phyloP scores from a whole-genome alignment of 371 early-diverging fungal genomes.

The Mortierella sp. region DNA sequence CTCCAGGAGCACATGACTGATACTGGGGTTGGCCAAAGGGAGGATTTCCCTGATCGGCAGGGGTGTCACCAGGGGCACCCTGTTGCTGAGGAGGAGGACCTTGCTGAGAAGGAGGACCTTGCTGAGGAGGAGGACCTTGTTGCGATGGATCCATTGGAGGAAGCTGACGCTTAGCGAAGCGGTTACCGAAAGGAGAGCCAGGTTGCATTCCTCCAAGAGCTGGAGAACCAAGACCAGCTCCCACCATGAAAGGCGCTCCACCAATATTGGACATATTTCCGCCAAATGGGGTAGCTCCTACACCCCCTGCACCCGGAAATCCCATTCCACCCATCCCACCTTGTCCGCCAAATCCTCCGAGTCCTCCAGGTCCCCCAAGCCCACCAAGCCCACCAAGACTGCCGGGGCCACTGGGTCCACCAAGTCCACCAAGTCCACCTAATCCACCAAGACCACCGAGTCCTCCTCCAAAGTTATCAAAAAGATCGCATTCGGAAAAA shows the following conservation, averaged over 20 bases:
- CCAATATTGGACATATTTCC: no score
- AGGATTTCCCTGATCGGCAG: slow-evolving; percentile 13
- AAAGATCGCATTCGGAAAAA: slow-evolving; percentile 23
- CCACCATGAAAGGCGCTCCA: no score
- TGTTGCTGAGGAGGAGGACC: slow-evolving; percentile 7
- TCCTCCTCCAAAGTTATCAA: background rate
- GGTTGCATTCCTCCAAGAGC: no score
- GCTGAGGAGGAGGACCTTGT: background rate
- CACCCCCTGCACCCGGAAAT: no score
- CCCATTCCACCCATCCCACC: no score
- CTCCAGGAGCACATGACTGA: background rate
- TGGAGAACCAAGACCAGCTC: background rate
- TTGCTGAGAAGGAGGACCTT: no score
- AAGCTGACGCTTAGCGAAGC: background rate
- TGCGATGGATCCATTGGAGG: background rate
- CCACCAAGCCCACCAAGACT: no score
- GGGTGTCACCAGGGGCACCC: background rate
- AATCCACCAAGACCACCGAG: slow-evolving; percentile 1
- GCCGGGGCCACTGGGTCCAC: no score
- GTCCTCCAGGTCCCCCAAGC: no score
- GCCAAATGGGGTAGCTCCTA: no score
- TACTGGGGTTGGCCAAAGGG: slow-evolving; percentile 40
- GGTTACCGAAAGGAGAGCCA: no score
- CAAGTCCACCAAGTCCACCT: background rate
- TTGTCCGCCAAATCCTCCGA: no score